Evolutionary conservation across 2,329 filamentous ascomycete genomes (phyloP).

Genomic region (Fusarium tjaetaba): DNA sequence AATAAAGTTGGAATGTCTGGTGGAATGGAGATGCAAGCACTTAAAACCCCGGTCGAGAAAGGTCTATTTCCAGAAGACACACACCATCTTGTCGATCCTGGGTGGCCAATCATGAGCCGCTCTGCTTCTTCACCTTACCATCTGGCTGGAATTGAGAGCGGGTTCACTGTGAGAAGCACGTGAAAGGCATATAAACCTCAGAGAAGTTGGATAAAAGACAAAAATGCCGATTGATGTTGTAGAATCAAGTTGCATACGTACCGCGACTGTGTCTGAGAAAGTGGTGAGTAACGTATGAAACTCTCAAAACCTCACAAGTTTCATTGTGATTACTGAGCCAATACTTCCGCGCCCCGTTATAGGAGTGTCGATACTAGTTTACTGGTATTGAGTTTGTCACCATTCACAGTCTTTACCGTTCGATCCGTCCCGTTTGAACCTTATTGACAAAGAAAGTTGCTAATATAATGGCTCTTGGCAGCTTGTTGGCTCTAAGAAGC

Average conservation of each 20-base stretch:
- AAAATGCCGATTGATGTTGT: background rate
- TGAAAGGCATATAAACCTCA: background rate
- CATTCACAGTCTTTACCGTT: slow-evolving; percentile 2
- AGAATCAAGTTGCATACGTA: background rate
- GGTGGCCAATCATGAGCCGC: slow-evolving; percentile 30
- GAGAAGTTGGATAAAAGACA: background rate
- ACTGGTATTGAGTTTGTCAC: background rate
- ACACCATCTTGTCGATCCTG: slow-evolving; percentile 8
- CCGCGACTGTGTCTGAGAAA: background rate
- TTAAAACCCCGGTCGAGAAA: slow-evolving; percentile 40
- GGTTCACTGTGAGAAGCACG: slow-evolving; percentile 7
- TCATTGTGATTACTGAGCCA: background rate
- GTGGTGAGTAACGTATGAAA: background rate
- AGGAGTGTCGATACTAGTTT: background rate
- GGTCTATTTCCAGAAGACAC: slow-evolving; percentile 29
- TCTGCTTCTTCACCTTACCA: slow-evolving; percentile 23
- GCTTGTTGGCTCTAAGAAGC: background rate
- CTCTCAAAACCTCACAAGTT: background rate
- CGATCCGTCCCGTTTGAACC: slow-evolving; percentile 7
- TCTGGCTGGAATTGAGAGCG: slow-evolving; percentile 24
- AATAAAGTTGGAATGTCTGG: background rate
- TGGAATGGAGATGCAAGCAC: slow-evolving; percentile 39
- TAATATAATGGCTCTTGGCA: background rate
- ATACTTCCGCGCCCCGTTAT: background rate
- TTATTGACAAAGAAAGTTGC: background rate